Conservation (phyloP, 768 basidiomycete species). For the Serendipita sp. region DNA sequence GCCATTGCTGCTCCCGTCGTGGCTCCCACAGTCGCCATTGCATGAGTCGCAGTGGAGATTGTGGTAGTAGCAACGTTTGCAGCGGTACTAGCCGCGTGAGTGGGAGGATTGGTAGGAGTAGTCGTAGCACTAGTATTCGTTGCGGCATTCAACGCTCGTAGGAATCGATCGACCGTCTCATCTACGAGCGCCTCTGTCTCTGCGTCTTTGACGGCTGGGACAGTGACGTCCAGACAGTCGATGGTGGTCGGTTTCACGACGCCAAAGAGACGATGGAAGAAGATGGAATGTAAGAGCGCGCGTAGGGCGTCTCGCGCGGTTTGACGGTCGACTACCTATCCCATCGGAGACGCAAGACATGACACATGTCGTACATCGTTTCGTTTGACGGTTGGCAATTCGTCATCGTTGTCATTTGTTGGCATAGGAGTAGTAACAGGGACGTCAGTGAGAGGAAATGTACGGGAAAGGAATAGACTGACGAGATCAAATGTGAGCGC, state of each 20-base stretch:
- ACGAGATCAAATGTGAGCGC: too few relatives aligned
- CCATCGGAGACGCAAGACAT: too few relatives aligned
- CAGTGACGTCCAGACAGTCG: conserved; percentile 70
- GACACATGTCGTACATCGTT: too few relatives aligned
- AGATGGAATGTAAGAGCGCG: conserved; percentile 62
- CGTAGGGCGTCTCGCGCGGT: conserved; percentile 58
- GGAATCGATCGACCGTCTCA: conserved; percentile 63
- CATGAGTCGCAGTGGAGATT: conserved; percentile 14
- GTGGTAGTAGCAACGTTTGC: not conserved
- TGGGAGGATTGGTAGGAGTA: conserved; percentile 4
- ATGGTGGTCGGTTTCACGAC: conserved; percentile 59
- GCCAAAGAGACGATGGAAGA: conserved; percentile 74
- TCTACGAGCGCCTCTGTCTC: conserved; percentile 56
- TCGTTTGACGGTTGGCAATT: too few relatives aligned
- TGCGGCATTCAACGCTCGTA: conserved; percentile 50
- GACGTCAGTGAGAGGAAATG: too few relatives aligned
- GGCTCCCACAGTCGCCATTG: too few relatives aligned
- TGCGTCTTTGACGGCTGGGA: conserved; percentile 66
- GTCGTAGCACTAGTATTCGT: conserved; percentile 46
- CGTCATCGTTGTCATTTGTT: too few relatives aligned
- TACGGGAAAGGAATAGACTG: too few relatives aligned
- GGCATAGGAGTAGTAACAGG: too few relatives aligned
- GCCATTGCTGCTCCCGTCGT: too few relatives aligned
- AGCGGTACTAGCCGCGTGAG: not conserved
- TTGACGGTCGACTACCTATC: conserved; percentile 53